phyloP scores from a whole-genome alignment of 495 filamentous ascomycete species.

The Terfezia claveryi region DNA sequence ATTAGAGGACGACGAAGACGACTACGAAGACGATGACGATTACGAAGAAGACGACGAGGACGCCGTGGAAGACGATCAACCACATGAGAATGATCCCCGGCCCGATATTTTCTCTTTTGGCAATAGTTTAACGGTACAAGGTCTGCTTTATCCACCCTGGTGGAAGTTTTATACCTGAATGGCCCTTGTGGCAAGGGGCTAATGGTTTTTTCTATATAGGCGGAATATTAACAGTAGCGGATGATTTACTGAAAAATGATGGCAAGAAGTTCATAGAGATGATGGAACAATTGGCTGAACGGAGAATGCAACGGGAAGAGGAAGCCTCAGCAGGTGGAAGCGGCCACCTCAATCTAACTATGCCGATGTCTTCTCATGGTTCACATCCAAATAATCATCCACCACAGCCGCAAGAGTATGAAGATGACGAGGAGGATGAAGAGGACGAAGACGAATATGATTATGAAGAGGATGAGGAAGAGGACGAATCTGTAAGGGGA shows the following conservation, averaged over 20 bases:
- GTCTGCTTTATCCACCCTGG: conserved; percentile 28
- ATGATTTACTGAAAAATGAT: conserved; percentile 95
- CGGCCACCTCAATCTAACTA: conserved; percentile 18
- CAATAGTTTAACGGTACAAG: conserved; percentile 89
- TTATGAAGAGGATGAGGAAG: conserved; percentile 67
- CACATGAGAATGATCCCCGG: conserved; percentile 30
- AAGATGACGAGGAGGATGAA: conserved; percentile 42
- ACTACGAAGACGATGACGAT: conserved; percentile 22
- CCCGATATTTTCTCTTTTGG: conserved; percentile 92
- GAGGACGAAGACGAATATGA: conserved; percentile 74
- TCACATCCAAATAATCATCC: conserved; percentile 26
- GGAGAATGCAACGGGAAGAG: conserved; percentile 88
- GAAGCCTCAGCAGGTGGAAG: conserved; percentile 45
- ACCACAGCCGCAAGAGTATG: conserved; percentile 43
- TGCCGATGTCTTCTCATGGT: conserved; percentile 19
- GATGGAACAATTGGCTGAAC: conserved; percentile 98
- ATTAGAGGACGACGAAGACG: conserved; percentile 23
- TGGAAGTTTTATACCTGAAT: too few species aligned
- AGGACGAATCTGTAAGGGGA: conserved; percentile 53
- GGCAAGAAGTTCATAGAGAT: conserved; percentile 99
- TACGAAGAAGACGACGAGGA: conserved; percentile 42
- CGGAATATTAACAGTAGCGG: conserved; percentile 93
- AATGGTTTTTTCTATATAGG: conserved; percentile 29
- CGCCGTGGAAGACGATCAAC: conserved; percentile 31
- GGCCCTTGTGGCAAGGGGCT: too few species aligned